Percentiles rank a stretch among this genome's conserved stretches.
Evolutionary conservation across 495 filamentous ascomycete genomes (phyloP).

Genomic region (Penicillium dipodomyicola): DNA sequence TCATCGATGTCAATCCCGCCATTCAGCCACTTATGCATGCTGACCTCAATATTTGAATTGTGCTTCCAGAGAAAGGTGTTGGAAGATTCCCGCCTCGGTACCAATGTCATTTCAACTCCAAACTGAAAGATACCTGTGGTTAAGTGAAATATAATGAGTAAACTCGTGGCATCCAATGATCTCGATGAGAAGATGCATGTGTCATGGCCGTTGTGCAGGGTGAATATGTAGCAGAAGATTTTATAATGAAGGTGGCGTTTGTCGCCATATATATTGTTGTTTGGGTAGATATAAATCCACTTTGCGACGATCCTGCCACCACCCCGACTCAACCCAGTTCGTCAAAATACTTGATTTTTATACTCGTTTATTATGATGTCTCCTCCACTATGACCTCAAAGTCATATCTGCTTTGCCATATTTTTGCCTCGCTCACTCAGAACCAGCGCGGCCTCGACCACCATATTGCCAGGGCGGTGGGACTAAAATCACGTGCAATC

Average conservation of each 20-base stretch:
- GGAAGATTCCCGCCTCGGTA: neutral
- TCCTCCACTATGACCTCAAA: neutral
- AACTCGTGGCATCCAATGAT: neutral
- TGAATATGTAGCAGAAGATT: neutral
- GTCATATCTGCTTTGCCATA: neutral
- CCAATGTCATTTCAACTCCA: neutral
- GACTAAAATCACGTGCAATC: constrained; percentile 1
- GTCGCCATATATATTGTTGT: neutral
- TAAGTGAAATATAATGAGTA: neutral
- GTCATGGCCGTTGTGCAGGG: neutral
- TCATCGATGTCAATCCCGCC: too few species aligned
- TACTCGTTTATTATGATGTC: neutral
- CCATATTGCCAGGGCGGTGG: constrained; percentile 7
- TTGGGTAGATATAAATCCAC: neutral
- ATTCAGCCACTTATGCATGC: too few species aligned
- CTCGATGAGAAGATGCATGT: neutral
- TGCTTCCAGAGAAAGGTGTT: neutral
- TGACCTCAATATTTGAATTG: neutral
- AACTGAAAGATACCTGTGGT: neutral
- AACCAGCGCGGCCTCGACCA: neutral
- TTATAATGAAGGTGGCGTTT: neutral
- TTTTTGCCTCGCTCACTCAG: neutral
- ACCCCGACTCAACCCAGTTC: neutral
- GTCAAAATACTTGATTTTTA: neutral
- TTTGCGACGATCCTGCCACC: neutral